Evolutionary conservation across 2,329 filamentous ascomycete species (phyloP).

Genomic region (Phoma herbarum): DNA sequence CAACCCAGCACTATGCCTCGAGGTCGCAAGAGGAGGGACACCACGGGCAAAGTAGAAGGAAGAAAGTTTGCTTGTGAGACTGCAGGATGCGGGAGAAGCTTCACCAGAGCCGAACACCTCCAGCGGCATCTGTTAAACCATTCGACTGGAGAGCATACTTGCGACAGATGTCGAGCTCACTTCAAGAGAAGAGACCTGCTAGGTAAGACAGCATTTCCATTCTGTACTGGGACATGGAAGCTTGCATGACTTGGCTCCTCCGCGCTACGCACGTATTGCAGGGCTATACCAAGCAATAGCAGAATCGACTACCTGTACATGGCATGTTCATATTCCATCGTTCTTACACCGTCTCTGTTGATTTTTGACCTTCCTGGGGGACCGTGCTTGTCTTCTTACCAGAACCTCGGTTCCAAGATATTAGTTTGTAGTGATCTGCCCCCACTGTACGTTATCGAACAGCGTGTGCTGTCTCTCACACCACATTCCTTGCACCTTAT

Average conservation of each 20-base stretch:
- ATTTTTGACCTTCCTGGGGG: neutral
- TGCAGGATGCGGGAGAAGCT: constrained; percentile 89
- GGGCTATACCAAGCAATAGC: neutral
- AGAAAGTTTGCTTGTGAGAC: constrained; percentile 75
- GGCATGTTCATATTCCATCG: neutral
- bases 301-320: neutral
- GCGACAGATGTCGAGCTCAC: constrained; percentile 66
- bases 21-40: constrained; percentile 71
- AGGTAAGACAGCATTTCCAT: constrained; percentile 52
- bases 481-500: neutral
- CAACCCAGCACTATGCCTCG: constrained; percentile 57
- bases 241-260: neutral
- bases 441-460: constrained; percentile 17
- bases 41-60: constrained; percentile 44
- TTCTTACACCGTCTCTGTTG: neutral
- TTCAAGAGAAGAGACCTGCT: constrained; percentile 69
- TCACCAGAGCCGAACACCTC: constrained; percentile 93
- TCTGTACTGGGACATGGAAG: neutral
- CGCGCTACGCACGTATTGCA: neutral
- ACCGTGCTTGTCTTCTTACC: neutral
- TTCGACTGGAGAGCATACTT: constrained; percentile 65
- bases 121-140: constrained; percentile 95
- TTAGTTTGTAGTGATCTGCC: neutral
- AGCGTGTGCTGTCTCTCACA: neutral
- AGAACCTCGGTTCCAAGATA: neutral